A percentile compares a stretch with the other conserved stretches of the same genome.
phyloP scores from a whole-genome alignment of 2,329 filamentous ascomycete species.

The Ceratocystis cubensis region DNA sequence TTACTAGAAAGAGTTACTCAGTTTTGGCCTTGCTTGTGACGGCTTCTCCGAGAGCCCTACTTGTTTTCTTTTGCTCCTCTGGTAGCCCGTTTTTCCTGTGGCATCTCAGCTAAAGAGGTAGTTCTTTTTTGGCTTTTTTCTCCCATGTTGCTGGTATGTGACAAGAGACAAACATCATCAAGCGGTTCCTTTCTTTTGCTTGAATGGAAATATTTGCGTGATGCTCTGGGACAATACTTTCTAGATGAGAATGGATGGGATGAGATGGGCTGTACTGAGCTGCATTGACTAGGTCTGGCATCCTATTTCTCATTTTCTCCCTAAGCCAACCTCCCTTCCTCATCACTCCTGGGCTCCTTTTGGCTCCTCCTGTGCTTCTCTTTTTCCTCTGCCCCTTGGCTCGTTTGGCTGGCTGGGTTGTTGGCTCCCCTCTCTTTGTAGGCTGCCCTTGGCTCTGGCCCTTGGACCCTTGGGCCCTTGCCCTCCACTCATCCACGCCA shows the following conservation, averaged over 20 bases:
- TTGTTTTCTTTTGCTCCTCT: too few species aligned
- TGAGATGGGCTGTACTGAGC: background rate
- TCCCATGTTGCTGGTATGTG: too few species aligned
- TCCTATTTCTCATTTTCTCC: slow-evolving; percentile 19
- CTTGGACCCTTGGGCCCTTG: slow-evolving; percentile 11
- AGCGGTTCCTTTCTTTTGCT: too few species aligned
- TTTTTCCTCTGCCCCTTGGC: slow-evolving; percentile 8
- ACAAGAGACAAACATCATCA: too few species aligned
- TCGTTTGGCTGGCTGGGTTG: slow-evolving; percentile 3
- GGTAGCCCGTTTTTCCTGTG: too few species aligned
- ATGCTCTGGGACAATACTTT: too few species aligned
- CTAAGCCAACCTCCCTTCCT: slow-evolving; percentile 19
- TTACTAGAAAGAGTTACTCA: too few species aligned
- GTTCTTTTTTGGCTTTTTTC: too few species aligned
- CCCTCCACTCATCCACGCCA: slow-evolving; percentile 6
- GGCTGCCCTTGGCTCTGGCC: slow-evolving; percentile 7
- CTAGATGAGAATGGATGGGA: background rate
- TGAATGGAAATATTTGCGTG: background rate
- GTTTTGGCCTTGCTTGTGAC: too few species aligned
- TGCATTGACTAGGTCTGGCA: slow-evolving; percentile 14
- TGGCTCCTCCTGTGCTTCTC: background rate
- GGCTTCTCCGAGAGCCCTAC: too few species aligned
- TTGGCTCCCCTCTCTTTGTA: too few species aligned
- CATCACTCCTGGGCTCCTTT: background rate
- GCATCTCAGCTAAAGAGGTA: too few species aligned